A percentile compares a stretch with the other conserved stretches of the same genome.
phyloP scores from a whole-genome alignment of 306 rosid genomes.

The Hippophae tibetana region DNA sequence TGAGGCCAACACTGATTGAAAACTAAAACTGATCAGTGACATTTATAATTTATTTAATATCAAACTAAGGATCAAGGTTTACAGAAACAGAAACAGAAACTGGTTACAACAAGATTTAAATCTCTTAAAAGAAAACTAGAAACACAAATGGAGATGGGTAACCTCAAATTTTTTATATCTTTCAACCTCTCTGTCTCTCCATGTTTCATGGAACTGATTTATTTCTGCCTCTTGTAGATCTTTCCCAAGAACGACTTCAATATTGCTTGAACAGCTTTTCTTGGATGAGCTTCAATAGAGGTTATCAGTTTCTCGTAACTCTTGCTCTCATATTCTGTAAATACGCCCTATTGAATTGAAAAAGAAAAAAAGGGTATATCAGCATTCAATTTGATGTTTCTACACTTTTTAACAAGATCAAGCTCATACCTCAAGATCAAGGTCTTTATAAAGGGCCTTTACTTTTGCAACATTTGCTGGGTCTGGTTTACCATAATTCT shows the following conservation, averaged over 20 bases:
- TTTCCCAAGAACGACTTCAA: constrained; percentile 80
- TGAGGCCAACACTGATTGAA: too few species aligned
- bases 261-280: constrained; percentile 69
- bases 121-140: not conserved
- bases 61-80: not conserved
- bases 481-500: constrained; percentile 68
- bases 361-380: not conserved
- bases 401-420: not conserved
- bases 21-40: too few species aligned
- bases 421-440: constrained; percentile 53
- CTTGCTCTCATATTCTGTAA: constrained; percentile 51
- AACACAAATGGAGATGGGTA: not conserved
- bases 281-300: constrained; percentile 67
- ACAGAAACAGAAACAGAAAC: not conserved
- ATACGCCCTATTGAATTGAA: constrained; percentile 41
- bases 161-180: constrained; percentile 23
- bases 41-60: not conserved
- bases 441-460: constrained; percentile 57
- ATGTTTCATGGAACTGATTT: constrained; percentile 11
- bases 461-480: constrained; percentile 56
- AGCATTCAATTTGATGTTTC: not conserved
- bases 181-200: constrained; percentile 5
- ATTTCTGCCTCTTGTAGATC: constrained; percentile 81
- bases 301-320: constrained; percentile 51
- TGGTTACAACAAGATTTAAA: not conserved